Percentiles rank a stretch among this genome's conserved stretches.
Conservation (phyloP, 371 early-diverging fungal species). For the Lichtheimia corymbifera region DNA sequence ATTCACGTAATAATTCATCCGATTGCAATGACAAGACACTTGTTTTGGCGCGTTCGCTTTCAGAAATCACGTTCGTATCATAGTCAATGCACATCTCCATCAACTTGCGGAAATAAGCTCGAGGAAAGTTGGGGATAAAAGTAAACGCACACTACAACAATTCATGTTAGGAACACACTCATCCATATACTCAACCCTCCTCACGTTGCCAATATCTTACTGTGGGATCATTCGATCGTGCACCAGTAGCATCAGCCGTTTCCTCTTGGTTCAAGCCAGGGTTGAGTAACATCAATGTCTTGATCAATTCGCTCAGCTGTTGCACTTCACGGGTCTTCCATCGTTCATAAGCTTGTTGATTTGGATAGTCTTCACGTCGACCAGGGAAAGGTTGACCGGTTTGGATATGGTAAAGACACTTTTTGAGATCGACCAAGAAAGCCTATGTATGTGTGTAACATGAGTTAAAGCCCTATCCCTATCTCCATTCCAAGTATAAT, state of each 20-base stretch:
- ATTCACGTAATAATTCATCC: slow-evolving; percentile 65
- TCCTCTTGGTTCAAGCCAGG: slow-evolving; percentile 29
- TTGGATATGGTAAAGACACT: slow-evolving; percentile 44
- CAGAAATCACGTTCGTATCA: slow-evolving; percentile 41
- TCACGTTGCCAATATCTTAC: neutral
- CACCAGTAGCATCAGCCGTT: slow-evolving; percentile 18
- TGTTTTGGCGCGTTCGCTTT: slow-evolving; percentile 48
- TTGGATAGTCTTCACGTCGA: slow-evolving; percentile 46
- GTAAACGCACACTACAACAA: slow-evolving; percentile 36
- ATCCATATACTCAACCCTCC: slow-evolving; percentile 16
- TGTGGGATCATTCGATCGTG: neutral
- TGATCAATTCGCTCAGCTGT: slow-evolving; percentile 45
- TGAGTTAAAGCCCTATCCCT: no score
- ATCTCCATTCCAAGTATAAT: neutral
- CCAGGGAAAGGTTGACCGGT: slow-evolving; percentile 48
- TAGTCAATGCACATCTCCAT: slow-evolving; percentile 62
- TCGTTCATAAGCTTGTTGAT: slow-evolving; percentile 38
- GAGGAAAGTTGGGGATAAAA: slow-evolving; percentile 60
- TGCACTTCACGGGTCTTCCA: slow-evolving; percentile 48
- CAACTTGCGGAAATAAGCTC: slow-evolving; percentile 52
- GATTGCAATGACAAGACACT: slow-evolving; percentile 58
- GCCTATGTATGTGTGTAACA: slow-evolving; percentile 22
- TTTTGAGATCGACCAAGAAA: slow-evolving; percentile 43
- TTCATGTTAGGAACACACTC: slow-evolving; percentile 26
- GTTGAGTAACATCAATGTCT: slow-evolving; percentile 40